Evolutionary conservation across 1,284 basidiomycete genomes (phyloP).

Genomic region (Xanthoconium separans): DNA sequence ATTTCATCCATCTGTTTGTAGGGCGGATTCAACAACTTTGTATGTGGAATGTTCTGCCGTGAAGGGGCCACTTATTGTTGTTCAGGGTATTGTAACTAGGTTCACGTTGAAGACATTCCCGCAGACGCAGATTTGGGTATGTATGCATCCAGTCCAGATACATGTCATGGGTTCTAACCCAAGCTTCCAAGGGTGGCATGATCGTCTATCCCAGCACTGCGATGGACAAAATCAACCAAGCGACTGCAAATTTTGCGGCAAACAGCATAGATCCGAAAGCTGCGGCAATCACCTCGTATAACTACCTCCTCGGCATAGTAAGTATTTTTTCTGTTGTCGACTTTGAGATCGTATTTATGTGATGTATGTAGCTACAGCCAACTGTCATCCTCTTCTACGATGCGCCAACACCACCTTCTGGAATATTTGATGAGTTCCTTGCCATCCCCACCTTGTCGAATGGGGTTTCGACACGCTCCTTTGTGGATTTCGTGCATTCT

Average conservation of each 20-base stretch:
- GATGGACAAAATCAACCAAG: conserved; percentile 23
- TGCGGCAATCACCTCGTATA: conserved; percentile 50
- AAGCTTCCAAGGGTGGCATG: conserved; percentile 46
- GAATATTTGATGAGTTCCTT: conserved; percentile 47
- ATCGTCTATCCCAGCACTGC: conserved; percentile 40
- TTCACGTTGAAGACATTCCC: conserved; percentile 53
- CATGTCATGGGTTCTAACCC: not conserved
- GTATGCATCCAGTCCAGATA: not conserved
- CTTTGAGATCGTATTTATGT: not conserved
- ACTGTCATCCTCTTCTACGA: conserved; percentile 44
- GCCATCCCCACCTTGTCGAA: conserved; percentile 30
- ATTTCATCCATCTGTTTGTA: not conserved
- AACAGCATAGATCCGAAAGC: conserved; percentile 59
- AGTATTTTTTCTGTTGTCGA: not conserved
- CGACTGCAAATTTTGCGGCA: conserved; percentile 48
- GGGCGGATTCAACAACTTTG: conserved; percentile 64
- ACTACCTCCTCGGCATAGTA: conserved; percentile 44
- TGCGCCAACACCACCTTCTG: conserved; percentile 44
- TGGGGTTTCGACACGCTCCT: conserved; percentile 36
- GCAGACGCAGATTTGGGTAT: conserved; percentile 58
- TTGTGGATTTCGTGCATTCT: conserved; percentile 29
- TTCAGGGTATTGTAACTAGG: conserved; percentile 59
- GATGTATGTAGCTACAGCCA: conserved; percentile 28
- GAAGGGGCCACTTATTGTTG: not conserved
- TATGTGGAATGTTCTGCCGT: conserved; percentile 27